These are phyloP conservation scores for Fusarium torulosum DNA, from an alignment of 2,329 filamentous ascomycete genomes.

Conservation along the genomic window DNA sequence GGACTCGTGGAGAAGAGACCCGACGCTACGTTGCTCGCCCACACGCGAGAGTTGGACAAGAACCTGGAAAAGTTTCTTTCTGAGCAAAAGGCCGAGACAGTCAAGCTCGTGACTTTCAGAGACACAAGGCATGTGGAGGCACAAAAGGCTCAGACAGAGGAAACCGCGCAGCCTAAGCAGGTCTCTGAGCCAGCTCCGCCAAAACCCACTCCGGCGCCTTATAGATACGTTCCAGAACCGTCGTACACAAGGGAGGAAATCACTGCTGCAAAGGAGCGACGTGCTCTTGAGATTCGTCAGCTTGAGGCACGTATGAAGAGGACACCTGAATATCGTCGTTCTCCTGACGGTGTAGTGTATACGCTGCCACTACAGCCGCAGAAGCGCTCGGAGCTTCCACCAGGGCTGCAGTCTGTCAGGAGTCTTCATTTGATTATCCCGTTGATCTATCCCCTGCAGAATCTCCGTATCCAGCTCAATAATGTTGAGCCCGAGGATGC, in stretches of 20 bases:
- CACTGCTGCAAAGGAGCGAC: slow-evolving; percentile 69
- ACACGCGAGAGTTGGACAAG: slow-evolving; percentile 78
- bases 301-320: slow-evolving; percentile 81
- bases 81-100: slow-evolving; percentile 76
- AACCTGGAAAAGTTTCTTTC: slow-evolving; percentile 78
- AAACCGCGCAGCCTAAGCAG: slow-evolving; percentile 20
- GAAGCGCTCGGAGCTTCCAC: slow-evolving; percentile 70
- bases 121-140: slow-evolving; percentile 64
- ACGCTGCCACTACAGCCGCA: slow-evolving; percentile 77
- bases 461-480: slow-evolving; percentile 74
- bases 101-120: slow-evolving; percentile 74
- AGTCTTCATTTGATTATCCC: slow-evolving; percentile 78
- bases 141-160: slow-evolving; percentile 19
- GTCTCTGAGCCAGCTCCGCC: slow-evolving; percentile 21
- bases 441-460: slow-evolving; percentile 76
- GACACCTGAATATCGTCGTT: slow-evolving; percentile 74
- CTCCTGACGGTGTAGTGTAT: slow-evolving; percentile 76
- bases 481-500: slow-evolving; percentile 72
- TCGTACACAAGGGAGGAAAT: slow-evolving; percentile 71
- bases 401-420: slow-evolving; percentile 70
- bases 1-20: slow-evolving; percentile 68
- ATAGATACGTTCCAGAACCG: slow-evolving; percentile 58
- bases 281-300: slow-evolving; percentile 76
- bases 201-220: slow-evolving; percentile 34
- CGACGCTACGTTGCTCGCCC: slow-evolving; percentile 70